phyloP scores from a whole-genome alignment of 495 filamentous ascomycete genomes.

The Aeminium ludgeri region DNA sequence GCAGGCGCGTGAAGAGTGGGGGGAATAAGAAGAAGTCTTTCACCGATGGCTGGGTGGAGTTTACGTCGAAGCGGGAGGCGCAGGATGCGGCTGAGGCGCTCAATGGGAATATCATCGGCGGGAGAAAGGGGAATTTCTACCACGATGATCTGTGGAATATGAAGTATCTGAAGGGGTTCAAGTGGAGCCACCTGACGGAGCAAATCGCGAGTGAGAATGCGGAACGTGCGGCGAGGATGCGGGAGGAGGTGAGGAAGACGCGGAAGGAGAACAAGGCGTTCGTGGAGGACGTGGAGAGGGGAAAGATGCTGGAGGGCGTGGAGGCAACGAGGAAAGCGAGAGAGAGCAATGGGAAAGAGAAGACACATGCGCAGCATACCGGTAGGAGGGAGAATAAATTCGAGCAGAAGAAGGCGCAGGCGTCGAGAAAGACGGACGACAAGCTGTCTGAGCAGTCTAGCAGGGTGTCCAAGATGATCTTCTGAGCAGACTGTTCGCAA shows the following conservation, averaged over 20 bases:
- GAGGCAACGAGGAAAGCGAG: slow-evolving; percentile 36
- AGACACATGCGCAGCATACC: slow-evolving; percentile 43
- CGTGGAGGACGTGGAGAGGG: slow-evolving; percentile 55
- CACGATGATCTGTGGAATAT: slow-evolving; percentile 85
- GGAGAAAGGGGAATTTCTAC: slow-evolving; percentile 77
- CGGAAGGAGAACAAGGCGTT: slow-evolving; percentile 74
- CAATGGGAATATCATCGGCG: slow-evolving; percentile 68
- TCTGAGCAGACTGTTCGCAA: slow-evolving; percentile 27
- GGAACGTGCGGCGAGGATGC: slow-evolving; percentile 59
- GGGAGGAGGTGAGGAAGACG: slow-evolving; percentile 62
- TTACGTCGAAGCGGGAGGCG: slow-evolving; percentile 56
- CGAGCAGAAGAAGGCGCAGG: slow-evolving; percentile 46
- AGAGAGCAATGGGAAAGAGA: slow-evolving; percentile 35
- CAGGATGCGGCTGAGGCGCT: slow-evolving; percentile 70
- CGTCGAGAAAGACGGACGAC: slow-evolving; percentile 27
- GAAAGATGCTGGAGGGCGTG: slow-evolving; percentile 29
- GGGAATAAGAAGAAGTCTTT: slow-evolving; percentile 79
- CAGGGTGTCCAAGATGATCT: slow-evolving; percentile 68
- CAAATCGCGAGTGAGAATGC: slow-evolving; percentile 68
- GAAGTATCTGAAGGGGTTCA: slow-evolving; percentile 70
- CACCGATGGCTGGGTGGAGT: slow-evolving; percentile 92
- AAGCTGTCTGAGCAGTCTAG: slow-evolving; percentile 48
- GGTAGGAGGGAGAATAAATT: slow-evolving; percentile 44
- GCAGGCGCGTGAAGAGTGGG: slow-evolving; percentile 42
- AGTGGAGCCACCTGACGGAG: slow-evolving; percentile 53